phyloP scores from a whole-genome alignment of 148 eudicot genomes.

The Amaranthus hypochondriacus region DNA sequence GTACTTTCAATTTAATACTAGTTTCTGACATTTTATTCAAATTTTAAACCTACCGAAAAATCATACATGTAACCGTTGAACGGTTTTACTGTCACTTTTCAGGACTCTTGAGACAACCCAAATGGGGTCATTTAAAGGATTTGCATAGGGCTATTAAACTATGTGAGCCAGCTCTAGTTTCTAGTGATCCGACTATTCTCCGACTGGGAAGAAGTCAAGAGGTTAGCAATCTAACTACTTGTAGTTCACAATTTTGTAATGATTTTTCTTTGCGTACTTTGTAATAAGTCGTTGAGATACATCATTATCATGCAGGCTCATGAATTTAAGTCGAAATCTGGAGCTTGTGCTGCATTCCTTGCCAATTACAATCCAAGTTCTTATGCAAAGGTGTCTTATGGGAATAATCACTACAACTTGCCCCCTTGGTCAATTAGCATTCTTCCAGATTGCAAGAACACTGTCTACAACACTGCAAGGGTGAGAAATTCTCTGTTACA shows the following conservation, averaged over 20 bases:
- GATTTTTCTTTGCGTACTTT: not conserved
- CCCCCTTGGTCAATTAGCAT: conserved; percentile 95
- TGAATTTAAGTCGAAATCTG: conserved; percentile 51
- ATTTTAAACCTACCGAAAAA: not conserved
- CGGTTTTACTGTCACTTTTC: not conserved
- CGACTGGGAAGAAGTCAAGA: conserved; percentile 56
- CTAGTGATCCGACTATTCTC: conserved; percentile 47
- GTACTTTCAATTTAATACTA: no score
- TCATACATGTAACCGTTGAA: not conserved
- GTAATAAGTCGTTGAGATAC: not conserved
- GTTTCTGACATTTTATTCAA: no score
- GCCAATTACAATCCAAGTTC: conserved; percentile 53
- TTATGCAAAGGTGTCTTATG: conserved; percentile 48
- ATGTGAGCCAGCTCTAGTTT: conserved; percentile 69
- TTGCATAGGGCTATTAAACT: conserved; percentile 77
- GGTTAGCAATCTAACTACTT: conserved; percentile 33
- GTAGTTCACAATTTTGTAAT: not conserved
- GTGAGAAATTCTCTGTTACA: conserved; percentile 33
- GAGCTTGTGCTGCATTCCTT: conserved; percentile 84
- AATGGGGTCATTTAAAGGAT: conserved; percentile 81
- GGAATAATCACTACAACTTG: conserved; percentile 44
- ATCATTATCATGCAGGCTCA: conserved; percentile 43
- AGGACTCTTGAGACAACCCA: conserved; percentile 74
- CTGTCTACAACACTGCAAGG: conserved; percentile 74
- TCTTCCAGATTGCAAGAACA: conserved; percentile 82